Evolutionary conservation across 352 stramenopile species (phyloP), one percentile per base, ranked within the genome.

Genomic region (Aphanomyces euteiches): DNA sequence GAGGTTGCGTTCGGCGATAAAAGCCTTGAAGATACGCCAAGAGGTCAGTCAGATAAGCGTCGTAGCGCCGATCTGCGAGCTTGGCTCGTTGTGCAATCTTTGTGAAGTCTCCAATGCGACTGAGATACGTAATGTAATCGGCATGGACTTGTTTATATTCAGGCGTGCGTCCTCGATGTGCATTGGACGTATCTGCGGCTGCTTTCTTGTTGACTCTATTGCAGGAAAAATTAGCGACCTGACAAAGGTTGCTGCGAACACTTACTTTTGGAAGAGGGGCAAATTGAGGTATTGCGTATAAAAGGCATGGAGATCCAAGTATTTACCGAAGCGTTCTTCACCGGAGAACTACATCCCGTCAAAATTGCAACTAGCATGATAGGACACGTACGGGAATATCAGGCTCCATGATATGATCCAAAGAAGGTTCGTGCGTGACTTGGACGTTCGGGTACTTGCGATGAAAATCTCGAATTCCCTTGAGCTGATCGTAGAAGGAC

Each of bases 401-500:
- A 38, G 84, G 86, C 48, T 90, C 75, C 36, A 93, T 72, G 10
- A 74, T 78, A 34, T 89, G 78, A 0, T 87, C 77, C 64, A 91
- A 67, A 28, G 77, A 78, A 19, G 83, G 86, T 59, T 92, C 83
- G 74, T 91, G 86, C 40, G 77, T 78, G 19, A 93, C 79, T 36
- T 75, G 63, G 7, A 84, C 76, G 74, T 89, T 87, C 37, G 88
- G 86, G 64, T 93, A 95, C 72, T 93, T 94, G 72, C 79, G 80
- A 74, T 95, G 86, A 76, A 93, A 95, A 28, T 78, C 77, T 56
- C 87, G 88, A 45, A 95, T 90, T 7, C 79, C 77, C 75, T 95
- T 93, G 64, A 95, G 82, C 60, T 92, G 84, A 76, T 92, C 85
- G 59, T 95, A 95, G 73, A 95, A 95, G n/a, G 86, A 89, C 65